phyloP scores from a whole-genome alignment of 2,329 filamentous ascomycete species.

The Arthrobotrys iridis region DNA sequence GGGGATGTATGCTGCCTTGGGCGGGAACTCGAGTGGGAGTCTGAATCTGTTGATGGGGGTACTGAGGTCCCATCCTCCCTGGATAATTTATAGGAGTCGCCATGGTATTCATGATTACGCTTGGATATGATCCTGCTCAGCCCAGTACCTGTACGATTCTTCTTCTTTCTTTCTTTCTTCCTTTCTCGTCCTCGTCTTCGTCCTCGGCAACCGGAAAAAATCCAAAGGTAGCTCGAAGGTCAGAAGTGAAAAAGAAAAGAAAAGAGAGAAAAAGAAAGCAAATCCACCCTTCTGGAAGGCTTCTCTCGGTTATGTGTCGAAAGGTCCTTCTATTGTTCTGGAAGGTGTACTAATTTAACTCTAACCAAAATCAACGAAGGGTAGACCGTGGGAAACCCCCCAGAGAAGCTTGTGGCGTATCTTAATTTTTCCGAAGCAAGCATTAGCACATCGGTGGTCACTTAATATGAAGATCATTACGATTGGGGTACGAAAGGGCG shows the following conservation, averaged over 20 bases:
- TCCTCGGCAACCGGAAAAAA: conserved; percentile 54
- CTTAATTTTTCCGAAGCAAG: conserved; percentile 53
- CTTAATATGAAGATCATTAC: conserved; percentile 45
- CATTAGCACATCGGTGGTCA: conserved; percentile 30
- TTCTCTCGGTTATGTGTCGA: conserved; percentile 50
- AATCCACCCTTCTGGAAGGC: conserved; percentile 34
- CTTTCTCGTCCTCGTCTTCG: no score
- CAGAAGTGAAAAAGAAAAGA: no score
- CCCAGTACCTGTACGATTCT: not conserved
- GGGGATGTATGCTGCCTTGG: conserved; percentile 42
- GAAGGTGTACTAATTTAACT: conserved; percentile 52
- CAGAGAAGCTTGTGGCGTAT: conserved; percentile 35
- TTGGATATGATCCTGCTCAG: conserved; percentile 23
- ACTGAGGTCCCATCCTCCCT: conserved; percentile 49
- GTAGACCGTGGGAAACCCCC: conserved; percentile 37
- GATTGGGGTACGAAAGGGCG: conserved; percentile 10
- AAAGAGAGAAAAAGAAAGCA: conserved; percentile 3
- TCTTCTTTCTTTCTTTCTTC: not conserved
- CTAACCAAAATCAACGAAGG: conserved; percentile 33
- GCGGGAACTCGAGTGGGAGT: conserved; percentile 50
- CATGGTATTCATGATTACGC: conserved; percentile 46
- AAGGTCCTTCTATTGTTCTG: conserved; percentile 27
- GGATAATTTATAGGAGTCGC: conserved; percentile 54
- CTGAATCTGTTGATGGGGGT: conserved; percentile 44
- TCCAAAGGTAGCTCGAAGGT: conserved; percentile 22